Conservation (phyloP, 306 rosid genomes). For the Vigna radiata region DNA sequence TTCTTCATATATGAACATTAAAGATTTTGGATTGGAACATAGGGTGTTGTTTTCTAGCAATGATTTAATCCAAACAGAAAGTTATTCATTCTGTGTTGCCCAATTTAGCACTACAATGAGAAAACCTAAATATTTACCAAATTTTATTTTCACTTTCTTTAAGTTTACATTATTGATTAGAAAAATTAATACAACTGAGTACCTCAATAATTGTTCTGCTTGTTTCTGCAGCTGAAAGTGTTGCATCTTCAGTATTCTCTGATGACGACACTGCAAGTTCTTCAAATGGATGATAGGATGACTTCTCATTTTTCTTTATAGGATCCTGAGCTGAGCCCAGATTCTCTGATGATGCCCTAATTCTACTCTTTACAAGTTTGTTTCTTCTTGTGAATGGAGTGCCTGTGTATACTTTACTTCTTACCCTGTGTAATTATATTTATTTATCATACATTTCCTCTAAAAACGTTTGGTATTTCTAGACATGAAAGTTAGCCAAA, state of each 20-base stretch:
- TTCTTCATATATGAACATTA: conserved; percentile 19
- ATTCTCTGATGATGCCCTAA: conserved; percentile 67
- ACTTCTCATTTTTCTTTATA: conserved; percentile 61
- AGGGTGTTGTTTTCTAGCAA: conserved; percentile 13
- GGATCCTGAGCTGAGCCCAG: conserved; percentile 82
- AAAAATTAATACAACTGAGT: conserved; percentile 38
- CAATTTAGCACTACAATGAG: conserved; percentile 27
- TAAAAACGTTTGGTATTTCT: neutral
- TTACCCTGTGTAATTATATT: conserved; percentile 58
- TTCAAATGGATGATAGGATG: conserved; percentile 92
- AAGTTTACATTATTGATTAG: conserved; percentile 25
- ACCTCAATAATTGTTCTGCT: conserved; percentile 94
- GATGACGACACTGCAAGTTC: conserved; percentile 61
- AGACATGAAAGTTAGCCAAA: conserved; percentile 32
- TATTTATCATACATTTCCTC: conserved; percentile 17
- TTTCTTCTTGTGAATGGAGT: conserved; percentile 56
- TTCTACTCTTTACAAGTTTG: conserved; percentile 58
- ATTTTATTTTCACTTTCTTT: conserved; percentile 21
- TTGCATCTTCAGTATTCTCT: conserved; percentile 64
- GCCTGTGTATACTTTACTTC: conserved; percentile 51
- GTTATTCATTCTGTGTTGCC: neutral
- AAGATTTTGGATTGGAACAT: conserved; percentile 28
- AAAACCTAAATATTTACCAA: conserved; percentile 27
- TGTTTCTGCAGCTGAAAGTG: conserved; percentile 80
- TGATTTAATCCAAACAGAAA: conserved; percentile 31